Evolutionary conservation across 1,139 yeast genomes (phyloP), one percentile per base, ranked within the genome.

Genomic region (Suhomyces panamericanus): DNA sequence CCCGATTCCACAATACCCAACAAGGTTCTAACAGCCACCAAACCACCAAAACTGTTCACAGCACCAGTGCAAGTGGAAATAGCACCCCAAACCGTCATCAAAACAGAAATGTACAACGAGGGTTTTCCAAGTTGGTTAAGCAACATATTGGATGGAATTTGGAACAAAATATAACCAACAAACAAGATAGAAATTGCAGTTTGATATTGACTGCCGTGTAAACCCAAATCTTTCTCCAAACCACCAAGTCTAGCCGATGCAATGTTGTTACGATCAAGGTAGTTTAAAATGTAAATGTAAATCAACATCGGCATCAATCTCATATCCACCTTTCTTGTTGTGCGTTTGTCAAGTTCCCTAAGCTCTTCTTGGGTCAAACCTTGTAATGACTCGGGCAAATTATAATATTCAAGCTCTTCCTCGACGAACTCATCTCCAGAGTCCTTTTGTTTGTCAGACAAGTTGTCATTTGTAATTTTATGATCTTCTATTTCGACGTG

Each of bases 221-320:
- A 67, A 2, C 70, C 66, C 44, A 81, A 60, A 50, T 81, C 86
- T 13, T 64, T 67, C 49, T 73, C 79, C 36, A 82, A 59, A 5
- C 83, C 84, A 45, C 80, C 84, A 24, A 81, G 69, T 51, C 82
- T 69, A 0, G 87, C 87, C 55, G 78, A 75, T 2, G 85, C 85
- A 53, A 82, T 78, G 55, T 80, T 80, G 50, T 80, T 78, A 52
- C 85, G 66, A 60, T 83, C 88, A 48, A 83, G 66, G 54, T 72
- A 79, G 49, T 80, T 75, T 47, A 81, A 63, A 44, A 80, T 67
- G 51, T 80, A 80, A 43, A 80, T 67, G 38, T 73, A 55, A n/a
- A 78, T 72, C 32, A 81, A 64, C 70, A 76, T 73, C 8, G 87
- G 86, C 54, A 83, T 61, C 43, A 83, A 67, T 48, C 82, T 63